Evolutionary conservation across 129 eudicot genomes (phyloP).

Genomic region (Flaveria bidentis): DNA sequence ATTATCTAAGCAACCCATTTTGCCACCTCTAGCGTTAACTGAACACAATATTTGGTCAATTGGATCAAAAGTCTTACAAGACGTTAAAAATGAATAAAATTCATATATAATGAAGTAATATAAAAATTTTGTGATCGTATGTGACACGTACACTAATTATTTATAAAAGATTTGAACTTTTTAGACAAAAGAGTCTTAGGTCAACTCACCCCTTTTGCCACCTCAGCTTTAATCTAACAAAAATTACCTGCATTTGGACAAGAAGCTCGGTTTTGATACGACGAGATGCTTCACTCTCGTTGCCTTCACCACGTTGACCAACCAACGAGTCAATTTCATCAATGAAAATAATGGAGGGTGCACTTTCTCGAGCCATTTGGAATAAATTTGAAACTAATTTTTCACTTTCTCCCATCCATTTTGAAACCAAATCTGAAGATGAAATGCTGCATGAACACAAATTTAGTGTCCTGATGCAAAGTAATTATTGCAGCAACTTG

Average conservation of each 20-base stretch:
- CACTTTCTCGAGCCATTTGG: constrained; percentile 74
- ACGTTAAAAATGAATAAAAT: not conserved
- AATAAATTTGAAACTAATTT: constrained; percentile 67
- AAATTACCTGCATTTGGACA: constrained; percentile 73
- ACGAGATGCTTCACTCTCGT: constrained; percentile 74
- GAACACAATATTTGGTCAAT: not conserved
- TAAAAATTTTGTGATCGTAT: constrained; percentile 10
- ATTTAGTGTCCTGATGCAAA: not conserved
- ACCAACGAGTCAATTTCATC: constrained; percentile 72
- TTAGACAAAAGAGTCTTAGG: not conserved
- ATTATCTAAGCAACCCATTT: not conserved
- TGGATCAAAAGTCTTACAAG: not conserved
- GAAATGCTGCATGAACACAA: constrained; percentile 49
- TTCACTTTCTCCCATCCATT: constrained; percentile 86
- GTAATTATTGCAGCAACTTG: not conserved
- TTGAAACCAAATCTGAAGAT: constrained; percentile 70
- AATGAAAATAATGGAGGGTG: constrained; percentile 67
- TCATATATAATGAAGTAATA: not conserved
- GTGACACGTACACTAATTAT: not conserved
- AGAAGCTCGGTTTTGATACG: constrained; percentile 80
- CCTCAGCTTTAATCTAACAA: not conserved
- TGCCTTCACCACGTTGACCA: constrained; percentile 80
- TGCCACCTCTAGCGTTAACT: not conserved
- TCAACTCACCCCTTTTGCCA: constrained; percentile 7
- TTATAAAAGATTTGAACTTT: not conserved